phyloP scores from a whole-genome alignment of 148 eudicot genomes.

The Suaeda aralocaspica region DNA sequence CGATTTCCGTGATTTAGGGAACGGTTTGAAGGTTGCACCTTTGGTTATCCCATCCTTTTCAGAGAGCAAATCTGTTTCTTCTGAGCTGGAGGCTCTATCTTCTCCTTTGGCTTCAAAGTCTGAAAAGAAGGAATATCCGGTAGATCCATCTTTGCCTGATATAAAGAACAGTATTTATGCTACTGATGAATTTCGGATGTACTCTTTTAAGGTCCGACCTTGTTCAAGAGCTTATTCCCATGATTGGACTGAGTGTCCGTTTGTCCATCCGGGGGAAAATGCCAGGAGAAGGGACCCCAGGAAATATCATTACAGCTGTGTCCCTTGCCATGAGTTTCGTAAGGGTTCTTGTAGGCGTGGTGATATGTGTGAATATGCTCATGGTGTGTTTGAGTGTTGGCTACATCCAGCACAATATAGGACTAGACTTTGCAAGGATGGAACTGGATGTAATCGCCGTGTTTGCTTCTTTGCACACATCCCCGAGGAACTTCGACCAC shows the following conservation, averaged over 20 bases:
- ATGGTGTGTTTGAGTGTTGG: slow-evolving; percentile 68
- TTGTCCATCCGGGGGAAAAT: slow-evolving; percentile 64
- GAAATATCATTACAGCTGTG: slow-evolving; percentile 51
- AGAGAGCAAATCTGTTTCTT: slow-evolving; percentile 23
- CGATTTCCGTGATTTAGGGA: slow-evolving; percentile 22
- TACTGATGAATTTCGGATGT: slow-evolving; percentile 57
- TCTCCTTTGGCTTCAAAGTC: slow-evolving; percentile 30
- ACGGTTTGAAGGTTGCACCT: slow-evolving; percentile 29
- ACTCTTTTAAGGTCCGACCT: slow-evolving; percentile 51
- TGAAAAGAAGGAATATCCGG: slow-evolving; percentile 51
- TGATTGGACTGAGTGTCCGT: slow-evolving; percentile 75
- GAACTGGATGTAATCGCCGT: slow-evolving; percentile 43
- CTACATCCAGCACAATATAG: slow-evolving; percentile 58
- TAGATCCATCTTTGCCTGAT: slow-evolving; percentile 52
- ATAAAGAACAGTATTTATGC: slow-evolving; percentile 49
- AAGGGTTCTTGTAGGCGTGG: slow-evolving; percentile 54
- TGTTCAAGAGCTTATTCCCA: slow-evolving; percentile 64
- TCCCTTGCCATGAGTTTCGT: slow-evolving; percentile 57
- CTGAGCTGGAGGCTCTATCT: slow-evolving; percentile 26
- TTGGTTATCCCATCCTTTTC: slow-evolving; percentile 22
- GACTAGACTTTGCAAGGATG: slow-evolving; percentile 57
- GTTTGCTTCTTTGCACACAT: slow-evolving; percentile 67
- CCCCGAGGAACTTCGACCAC: slow-evolving; percentile 47
- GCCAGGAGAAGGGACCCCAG: slow-evolving; percentile 57
- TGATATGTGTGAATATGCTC: slow-evolving; percentile 58